phyloP scores from a whole-genome alignment of 805 yeast genomes.

The Myxozyma melibiosi region DNA sequence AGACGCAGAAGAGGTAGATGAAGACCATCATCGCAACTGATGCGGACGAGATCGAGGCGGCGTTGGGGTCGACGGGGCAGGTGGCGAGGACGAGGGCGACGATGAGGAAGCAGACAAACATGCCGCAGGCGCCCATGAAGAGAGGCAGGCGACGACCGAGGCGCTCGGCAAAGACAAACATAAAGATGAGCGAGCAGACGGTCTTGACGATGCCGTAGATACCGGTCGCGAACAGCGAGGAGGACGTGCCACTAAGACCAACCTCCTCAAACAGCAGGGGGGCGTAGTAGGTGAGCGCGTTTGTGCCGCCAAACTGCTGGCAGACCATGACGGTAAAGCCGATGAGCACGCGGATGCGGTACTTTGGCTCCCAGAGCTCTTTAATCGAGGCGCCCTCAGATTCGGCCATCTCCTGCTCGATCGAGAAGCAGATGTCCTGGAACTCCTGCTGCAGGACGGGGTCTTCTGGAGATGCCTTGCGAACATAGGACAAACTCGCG shows the following conservation, averaged over 20 bases:
- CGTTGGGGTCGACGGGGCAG: constrained; percentile 15
- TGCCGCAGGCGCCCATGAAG: constrained; percentile 33
- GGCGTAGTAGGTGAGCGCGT: constrained; percentile 52
- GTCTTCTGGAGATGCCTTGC: constrained; percentile 46
- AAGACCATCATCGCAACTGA: constrained; percentile 30
- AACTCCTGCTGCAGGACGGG: constrained; percentile 48
- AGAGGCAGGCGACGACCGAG: constrained; percentile 36
- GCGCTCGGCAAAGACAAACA: constrained; percentile 36
- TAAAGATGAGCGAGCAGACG: constrained; percentile 32
- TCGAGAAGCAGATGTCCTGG: constrained; percentile 36
- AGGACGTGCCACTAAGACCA: constrained; percentile 49
- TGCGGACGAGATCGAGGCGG: constrained; percentile 16
- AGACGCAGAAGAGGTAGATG: constrained; percentile 24
- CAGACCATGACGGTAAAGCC: constrained; percentile 26
- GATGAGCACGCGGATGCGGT: constrained; percentile 21
- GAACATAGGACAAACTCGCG: constrained; percentile 45
- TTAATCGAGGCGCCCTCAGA: constrained; percentile 23
- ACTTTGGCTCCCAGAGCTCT: constrained; percentile 14
- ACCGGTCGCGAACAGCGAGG: constrained; percentile 33
- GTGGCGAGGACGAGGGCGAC: constrained; percentile 30
- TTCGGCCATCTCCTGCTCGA: constrained; percentile 19
- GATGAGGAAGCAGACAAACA: constrained; percentile 34
- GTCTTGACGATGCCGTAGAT: constrained; percentile 32
- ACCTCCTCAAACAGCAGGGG: constrained; percentile 50
- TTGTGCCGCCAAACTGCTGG: constrained; percentile 47